These are phyloP conservation scores for Ophidiomyces ophidiicola DNA, from an alignment of 2,329 filamentous ascomycete genomes.

Conservation along the genomic window DNA sequence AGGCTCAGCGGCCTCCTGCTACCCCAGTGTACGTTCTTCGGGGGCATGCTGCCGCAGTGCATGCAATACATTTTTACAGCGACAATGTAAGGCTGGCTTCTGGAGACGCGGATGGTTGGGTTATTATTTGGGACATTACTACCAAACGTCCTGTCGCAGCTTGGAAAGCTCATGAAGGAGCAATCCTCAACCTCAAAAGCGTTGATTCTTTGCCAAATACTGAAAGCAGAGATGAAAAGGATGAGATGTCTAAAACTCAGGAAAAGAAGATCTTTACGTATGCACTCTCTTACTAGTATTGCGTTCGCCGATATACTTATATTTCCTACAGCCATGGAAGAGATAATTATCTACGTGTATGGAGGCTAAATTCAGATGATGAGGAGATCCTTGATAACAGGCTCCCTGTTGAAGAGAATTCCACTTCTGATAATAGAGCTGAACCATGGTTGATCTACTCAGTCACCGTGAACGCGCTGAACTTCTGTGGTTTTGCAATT, in stretches of 20 bases:
- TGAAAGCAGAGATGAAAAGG: background rate
- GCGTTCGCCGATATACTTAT: slow-evolving; percentile 13
- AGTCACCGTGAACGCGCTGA: slow-evolving; percentile 80
- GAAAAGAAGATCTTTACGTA: slow-evolving; percentile 71
- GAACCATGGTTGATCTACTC: slow-evolving; percentile 78
- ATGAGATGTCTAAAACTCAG: background rate
- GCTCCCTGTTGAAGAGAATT: slow-evolving; percentile 56
- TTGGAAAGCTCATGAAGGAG: slow-evolving; percentile 71
- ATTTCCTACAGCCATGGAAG: slow-evolving; percentile 61
- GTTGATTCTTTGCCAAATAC: slow-evolving; percentile 42
- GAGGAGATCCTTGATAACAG: slow-evolving; percentile 45
- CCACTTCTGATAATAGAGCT: slow-evolving; percentile 32
- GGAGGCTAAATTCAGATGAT: slow-evolving; percentile 61
- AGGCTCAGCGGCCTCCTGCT: slow-evolving; percentile 32
- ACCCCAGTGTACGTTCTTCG: slow-evolving; percentile 62
- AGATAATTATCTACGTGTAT: slow-evolving; percentile 75
- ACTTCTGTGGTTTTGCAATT: slow-evolving; percentile 76
- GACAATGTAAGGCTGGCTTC: slow-evolving; percentile 66
- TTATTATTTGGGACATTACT: slow-evolving; percentile 72
- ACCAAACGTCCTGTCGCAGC: slow-evolving; percentile 70
- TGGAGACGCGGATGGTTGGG: slow-evolving; percentile 80
- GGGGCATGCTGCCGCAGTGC: slow-evolving; percentile 70
- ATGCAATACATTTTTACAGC: slow-evolving; percentile 60
- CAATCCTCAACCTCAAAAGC: slow-evolving; percentile 60
- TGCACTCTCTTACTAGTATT: slow-evolving; percentile 26